phyloP scores from a whole-genome alignment of 805 yeast species.

The Kodamaea nitidulidarum region DNA sequence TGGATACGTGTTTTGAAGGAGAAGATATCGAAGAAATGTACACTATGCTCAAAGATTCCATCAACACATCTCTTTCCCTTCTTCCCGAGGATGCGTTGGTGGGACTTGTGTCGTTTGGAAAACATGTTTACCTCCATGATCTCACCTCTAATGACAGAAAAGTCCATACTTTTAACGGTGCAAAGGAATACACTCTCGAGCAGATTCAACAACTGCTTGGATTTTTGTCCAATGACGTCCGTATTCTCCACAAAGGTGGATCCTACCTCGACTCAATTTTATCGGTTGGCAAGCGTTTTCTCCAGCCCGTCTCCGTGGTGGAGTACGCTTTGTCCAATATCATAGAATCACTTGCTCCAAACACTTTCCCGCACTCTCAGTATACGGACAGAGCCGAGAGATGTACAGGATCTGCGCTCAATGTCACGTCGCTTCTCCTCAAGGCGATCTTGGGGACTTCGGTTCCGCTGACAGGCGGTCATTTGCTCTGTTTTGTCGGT shows the following conservation, averaged over 20 bases:
- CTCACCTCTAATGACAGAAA: constrained; percentile 27
- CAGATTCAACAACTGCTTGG: constrained; percentile 47
- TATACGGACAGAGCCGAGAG: constrained; percentile 47
- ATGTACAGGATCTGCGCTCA: constrained; percentile 59
- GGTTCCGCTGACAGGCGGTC: constrained; percentile 48
- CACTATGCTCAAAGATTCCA: constrained; percentile 46
- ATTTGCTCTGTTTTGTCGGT: constrained; percentile 51
- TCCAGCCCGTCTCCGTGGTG: constrained; percentile 45
- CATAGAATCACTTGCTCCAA: constrained; percentile 46
- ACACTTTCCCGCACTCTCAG: constrained; percentile 44
- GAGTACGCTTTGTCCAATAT: constrained; percentile 50
- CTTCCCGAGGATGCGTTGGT: constrained; percentile 54
- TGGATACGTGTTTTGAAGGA: constrained; percentile 52
- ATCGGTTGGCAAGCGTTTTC: constrained; percentile 34
- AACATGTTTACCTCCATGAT: constrained; percentile 56
- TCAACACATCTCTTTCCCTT: constrained; percentile 41
- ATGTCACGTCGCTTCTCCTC: constrained; percentile 39
- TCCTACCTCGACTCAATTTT: constrained; percentile 11
- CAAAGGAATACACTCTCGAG: constrained; percentile 45
- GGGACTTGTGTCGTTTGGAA: constrained; percentile 58
- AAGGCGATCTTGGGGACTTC: constrained; percentile 36
- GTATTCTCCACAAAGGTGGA: constrained; percentile 9
- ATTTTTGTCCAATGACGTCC: constrained; percentile 30
- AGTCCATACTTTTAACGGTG: constrained; percentile 50
- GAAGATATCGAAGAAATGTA: constrained; percentile 45